Base-by-base conservation (phyloP, 2,329 filamentous ascomycete species). In the Pseudocercospora fijiensis region DNA sequence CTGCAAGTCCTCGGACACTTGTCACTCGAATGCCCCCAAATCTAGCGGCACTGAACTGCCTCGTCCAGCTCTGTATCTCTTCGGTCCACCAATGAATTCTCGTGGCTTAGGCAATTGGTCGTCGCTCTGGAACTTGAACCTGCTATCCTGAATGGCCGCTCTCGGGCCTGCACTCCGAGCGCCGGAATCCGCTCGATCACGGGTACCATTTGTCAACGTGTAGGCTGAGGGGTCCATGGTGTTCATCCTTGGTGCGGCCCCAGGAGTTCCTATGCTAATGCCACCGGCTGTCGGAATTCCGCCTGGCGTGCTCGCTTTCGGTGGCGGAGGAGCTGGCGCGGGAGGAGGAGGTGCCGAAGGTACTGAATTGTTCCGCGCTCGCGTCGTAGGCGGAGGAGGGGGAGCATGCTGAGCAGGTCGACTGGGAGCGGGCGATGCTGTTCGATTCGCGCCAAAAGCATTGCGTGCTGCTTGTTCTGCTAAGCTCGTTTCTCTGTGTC, bases 11-110 rank as follows among this genome's bases (percentile, higher is more conserved):
- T 4, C 53, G 8, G 28, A 18, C 53, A 20, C 13, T 56, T 33
- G 30, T 65, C 62, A 82, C 53, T 80, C 77, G 64, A 89, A 83
- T 13, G 84, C 81, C 69, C 82, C 86, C 74, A 99, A 78, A 80
- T 98, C 91, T 71, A 98, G 81, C 28, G 95, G 95, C 70, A 98
- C 93, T 81, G 91, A 97, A 79, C 92, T 97, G 30, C 92, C 94
- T 74, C 94, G 86, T 8, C 95, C 95, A 37, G 95, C 95, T 67
- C 94, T 84, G 78, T 98, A 99, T 75, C 86, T 87, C 76, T 90
- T 92, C 20, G 84, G 79, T 3, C 86, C 87, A n/a, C 89, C 90
- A 1, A 83, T 79, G 74, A 96, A 97, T 1, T 90, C 87, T 72
- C 94, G 84, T 22, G 94, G 94, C 71, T 92, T 94, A 0, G 95